Evolutionary conservation across 2,329 filamentous ascomycete species (phyloP), one percentile per base, ranked within the genome.

Genomic region (Coniella lustricola): DNA sequence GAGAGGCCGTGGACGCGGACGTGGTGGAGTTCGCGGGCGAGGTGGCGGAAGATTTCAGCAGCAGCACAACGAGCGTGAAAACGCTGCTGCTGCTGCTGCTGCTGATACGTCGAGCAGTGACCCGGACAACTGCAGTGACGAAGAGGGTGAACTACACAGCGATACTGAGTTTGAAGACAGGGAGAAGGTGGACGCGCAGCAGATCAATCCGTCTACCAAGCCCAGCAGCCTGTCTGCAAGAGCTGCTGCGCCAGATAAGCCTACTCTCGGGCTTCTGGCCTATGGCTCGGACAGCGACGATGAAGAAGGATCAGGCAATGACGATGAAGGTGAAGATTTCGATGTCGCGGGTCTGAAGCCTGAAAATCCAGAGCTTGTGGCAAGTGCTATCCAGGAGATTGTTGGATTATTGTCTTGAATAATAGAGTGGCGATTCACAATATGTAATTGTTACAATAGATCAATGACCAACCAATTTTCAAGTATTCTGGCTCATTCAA

Each of bases 351-450:
- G 9, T 25, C 14, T 52, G 43, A 34, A 41, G 34, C 49, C 49
- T 10, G 51, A 54, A 37, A 51, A 54, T 32, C 51, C 51, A n/a
- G 51, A 54, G 39, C 39, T 54, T 42, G 49, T 54, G 44, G 48
- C 46, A 5, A 22, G 37, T 20, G 51, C 51, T 10, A 51, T 54
- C 10, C 41, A 46, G 18, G 51, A 54, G 46, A 52, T 54, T 33
- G 51, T 54, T 7, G 49, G 48, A 10, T 21, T 53, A 29, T 22
- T 53, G 12, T 33, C 51, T n/a, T 53, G 32, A 45, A 13, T 16
- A 12, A 42, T 13, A 18, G 36, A n/a, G n/a, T n/a, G n/a, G n/a
- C n/a, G n/a, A n/a, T n/a, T n/a, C n/a, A n/a, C n/a, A n/a, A n/a
- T n/a, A n/a, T n/a, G n/a, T n/a, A n/a, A n/a, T n/a, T n/a, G n/a